Conservation (phyloP, 164 flowering plant species). For the Macadamia tetraphylla region DNA sequence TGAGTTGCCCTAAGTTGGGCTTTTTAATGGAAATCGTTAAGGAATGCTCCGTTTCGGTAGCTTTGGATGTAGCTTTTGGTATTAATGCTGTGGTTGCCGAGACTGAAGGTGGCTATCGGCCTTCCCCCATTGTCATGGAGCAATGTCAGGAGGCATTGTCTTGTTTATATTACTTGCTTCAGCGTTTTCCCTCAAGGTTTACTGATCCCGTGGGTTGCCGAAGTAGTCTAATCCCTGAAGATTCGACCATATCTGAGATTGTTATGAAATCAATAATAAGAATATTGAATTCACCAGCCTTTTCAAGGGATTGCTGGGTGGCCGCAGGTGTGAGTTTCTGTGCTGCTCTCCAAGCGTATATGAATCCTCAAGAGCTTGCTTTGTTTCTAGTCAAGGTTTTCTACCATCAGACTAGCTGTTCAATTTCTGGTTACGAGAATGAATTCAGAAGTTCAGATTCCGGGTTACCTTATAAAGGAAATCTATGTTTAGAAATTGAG, state of each 20-base stretch:
- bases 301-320: constrained; percentile 88
- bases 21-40: constrained; percentile 62
- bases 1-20: constrained; percentile 81
- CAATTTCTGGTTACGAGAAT: constrained; percentile 11
- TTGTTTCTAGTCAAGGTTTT: constrained; percentile 46
- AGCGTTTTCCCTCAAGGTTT: constrained; percentile 69
- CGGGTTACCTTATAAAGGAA: constrained; percentile 50
- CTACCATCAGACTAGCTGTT: constrained; percentile 30
- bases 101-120: constrained; percentile 49
- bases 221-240: constrained; percentile 11
- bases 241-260: constrained; percentile 34
- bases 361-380: constrained; percentile 58
- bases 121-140: constrained; percentile 89
- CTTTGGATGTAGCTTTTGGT: constrained; percentile 52
- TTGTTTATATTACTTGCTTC: constrained; percentile 89
- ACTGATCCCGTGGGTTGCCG: constrained; percentile 7
- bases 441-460: constrained; percentile 17
- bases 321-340: constrained; percentile 92
- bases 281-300: constrained; percentile 58
- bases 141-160: constrained; percentile 96
- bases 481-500: constrained; percentile 43
- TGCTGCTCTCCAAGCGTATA: constrained; percentile 80
- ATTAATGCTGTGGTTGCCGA: constrained; percentile 52
- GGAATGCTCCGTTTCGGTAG: constrained; percentile 58
- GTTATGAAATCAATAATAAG: constrained; percentile 39